These are phyloP conservation scores for Ganoderma multipileum DNA, from an alignment of 1,284 basidiomycete genomes.

Conservation along the genomic window DNA sequence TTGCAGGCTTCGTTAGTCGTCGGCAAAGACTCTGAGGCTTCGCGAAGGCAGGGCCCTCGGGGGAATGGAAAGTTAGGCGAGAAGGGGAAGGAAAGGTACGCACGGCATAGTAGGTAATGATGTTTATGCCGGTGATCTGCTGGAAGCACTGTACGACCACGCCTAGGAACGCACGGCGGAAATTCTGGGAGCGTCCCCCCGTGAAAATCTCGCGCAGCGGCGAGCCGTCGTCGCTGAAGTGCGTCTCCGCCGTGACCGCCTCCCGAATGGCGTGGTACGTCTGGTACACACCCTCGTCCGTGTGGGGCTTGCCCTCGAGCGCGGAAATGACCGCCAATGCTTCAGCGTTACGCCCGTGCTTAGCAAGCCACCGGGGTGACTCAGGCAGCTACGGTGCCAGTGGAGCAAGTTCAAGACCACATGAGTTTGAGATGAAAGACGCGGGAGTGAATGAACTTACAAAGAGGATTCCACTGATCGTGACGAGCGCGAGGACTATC, in stretches of 20 bases:
- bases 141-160: slow-evolving; percentile 74
- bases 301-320: slow-evolving; percentile 60
- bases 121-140: slow-evolving; percentile 70
- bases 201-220: slow-evolving; percentile 62
- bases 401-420: background rate
- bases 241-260: slow-evolving; percentile 46
- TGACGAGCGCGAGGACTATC: slow-evolving; percentile 65
- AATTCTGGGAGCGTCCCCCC: slow-evolving; percentile 67
- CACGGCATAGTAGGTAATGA: slow-evolving; percentile 54
- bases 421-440: background rate
- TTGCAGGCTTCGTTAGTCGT: slow-evolving; percentile 2
- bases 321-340: slow-evolving; percentile 71
- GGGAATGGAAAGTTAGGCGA: background rate
- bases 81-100: slow-evolving; percentile 6
- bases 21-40: slow-evolving; percentile 4
- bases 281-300: slow-evolving; percentile 57
- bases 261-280: slow-evolving; percentile 64
- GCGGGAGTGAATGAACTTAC: slow-evolving; percentile 43
- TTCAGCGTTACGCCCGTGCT: slow-evolving; percentile 64
- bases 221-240: slow-evolving; percentile 34
- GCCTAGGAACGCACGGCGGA: slow-evolving; percentile 64
- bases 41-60: slow-evolving; percentile 1
- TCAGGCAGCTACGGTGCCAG: slow-evolving; percentile 62
- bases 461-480: slow-evolving; percentile 62
- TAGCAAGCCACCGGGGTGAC: slow-evolving; percentile 76